Conservation (phyloP, 805 yeast genomes). For the Yamadazyma scolyti region DNA sequence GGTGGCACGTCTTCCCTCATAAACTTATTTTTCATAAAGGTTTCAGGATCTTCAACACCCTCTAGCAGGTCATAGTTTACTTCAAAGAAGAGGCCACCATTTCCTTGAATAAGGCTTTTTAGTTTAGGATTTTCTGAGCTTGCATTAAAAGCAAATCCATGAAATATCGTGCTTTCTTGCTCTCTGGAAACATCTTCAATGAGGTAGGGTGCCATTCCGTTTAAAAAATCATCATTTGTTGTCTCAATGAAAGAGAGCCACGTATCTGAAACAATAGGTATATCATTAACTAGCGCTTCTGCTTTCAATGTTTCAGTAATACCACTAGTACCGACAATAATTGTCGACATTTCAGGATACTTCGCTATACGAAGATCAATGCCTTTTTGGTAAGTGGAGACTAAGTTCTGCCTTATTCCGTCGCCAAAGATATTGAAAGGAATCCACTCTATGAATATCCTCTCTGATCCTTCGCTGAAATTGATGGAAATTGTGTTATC, state of each 20-base stretch:
- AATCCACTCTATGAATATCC: conserved; percentile 5
- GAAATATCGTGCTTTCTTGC: conserved; percentile 1
- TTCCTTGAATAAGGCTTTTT: conserved; percentile 1
- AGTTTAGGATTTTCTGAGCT: conserved; percentile 4
- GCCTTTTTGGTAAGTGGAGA: conserved; percentile 1
- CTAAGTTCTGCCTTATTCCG: conserved; percentile 1
- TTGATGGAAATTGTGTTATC: conserved; percentile 5
- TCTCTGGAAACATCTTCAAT: conserved; percentile 2
- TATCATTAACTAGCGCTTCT: conserved; percentile 4
- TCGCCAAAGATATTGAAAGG: conserved; percentile 7
- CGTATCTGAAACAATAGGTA: conserved; percentile 5
- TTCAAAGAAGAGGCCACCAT: conserved; percentile 3
- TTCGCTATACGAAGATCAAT: conserved; percentile 3
- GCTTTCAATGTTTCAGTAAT: conserved; percentile 3
- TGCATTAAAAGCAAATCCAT: conserved; percentile 1
- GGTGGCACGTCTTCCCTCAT: not conserved
- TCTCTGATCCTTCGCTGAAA: conserved; percentile 8
- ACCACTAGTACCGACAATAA: conserved; percentile 1
- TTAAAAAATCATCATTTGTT: conserved; percentile 1
- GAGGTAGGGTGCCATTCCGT: conserved; percentile 3
- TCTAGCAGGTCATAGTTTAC: conserved; percentile 5
- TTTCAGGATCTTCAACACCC: conserved; percentile 1
- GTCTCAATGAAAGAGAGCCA: conserved; percentile 2
- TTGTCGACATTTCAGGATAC: conserved; percentile 1
- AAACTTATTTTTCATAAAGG: conserved; percentile 5